Evolutionary conservation across 768 basidiomycete genomes (phyloP).

Genomic region (Boletus insuetus): DNA sequence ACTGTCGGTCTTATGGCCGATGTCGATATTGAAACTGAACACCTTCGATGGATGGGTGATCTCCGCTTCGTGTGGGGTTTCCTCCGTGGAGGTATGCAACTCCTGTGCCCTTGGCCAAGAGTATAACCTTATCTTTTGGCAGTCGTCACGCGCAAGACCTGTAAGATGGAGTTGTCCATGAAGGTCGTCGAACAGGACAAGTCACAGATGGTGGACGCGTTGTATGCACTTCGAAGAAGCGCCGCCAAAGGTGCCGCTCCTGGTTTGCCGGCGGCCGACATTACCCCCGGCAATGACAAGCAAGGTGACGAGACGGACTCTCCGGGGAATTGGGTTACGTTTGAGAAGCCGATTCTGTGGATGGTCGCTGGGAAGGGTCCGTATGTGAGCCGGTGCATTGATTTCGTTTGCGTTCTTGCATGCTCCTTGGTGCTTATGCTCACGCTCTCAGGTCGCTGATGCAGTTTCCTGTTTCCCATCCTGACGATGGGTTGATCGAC

Average conservation of each 20-base stretch:
- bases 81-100: slow-evolving; percentile 58
- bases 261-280: slow-evolving; percentile 11
- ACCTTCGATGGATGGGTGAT: slow-evolving; percentile 86
- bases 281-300: slow-evolving; percentile 7
- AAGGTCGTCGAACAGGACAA: slow-evolving; percentile 73
- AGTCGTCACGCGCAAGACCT: slow-evolving; percentile 64
- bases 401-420: background rate
- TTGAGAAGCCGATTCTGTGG: slow-evolving; percentile 66
- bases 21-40: slow-evolving; percentile 78
- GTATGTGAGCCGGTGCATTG: slow-evolving; percentile 58
- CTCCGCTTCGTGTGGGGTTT: slow-evolving; percentile 73
- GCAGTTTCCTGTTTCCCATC: slow-evolving; percentile 80
- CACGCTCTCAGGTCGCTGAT: slow-evolving; percentile 56
- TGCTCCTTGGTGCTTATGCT: background rate
- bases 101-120: background rate
- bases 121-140: background rate
- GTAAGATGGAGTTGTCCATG: slow-evolving; percentile 67
- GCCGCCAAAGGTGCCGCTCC: slow-evolving; percentile 13
- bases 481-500: slow-evolving; percentile 78
- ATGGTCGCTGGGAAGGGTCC: slow-evolving; percentile 79
- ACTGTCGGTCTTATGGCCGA: slow-evolving; percentile 84
- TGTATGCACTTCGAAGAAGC: slow-evolving; percentile 38
- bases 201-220: slow-evolving; percentile 57
- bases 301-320: slow-evolving; percentile 28
- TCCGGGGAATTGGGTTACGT: slow-evolving; percentile 64